These are phyloP conservation scores for Candida easanensis DNA, from an alignment of 805 yeast species.

Conservation along the genomic window DNA sequence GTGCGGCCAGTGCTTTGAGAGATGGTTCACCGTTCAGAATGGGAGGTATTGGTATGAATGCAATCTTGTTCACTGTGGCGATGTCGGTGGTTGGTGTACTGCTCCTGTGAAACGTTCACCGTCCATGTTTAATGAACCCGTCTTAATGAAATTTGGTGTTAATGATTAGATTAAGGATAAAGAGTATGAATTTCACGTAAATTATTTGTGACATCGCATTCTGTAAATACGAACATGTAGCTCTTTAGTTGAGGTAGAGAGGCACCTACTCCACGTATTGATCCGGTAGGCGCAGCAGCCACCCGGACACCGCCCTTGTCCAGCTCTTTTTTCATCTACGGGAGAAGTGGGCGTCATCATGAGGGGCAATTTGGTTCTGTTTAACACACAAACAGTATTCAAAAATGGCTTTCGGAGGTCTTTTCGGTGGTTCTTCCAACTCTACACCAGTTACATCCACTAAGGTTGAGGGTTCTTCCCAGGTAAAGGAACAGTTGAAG, in stretches of 20 bases:
- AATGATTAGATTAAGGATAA: no score
- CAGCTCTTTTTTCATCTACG: not conserved
- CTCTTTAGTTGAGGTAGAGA: no score
- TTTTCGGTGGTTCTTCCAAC: constrained; percentile 27
- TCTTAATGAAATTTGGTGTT: no score
- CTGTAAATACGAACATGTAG: no score
- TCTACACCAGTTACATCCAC: constrained; percentile 26
- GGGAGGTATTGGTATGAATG: constrained; percentile 11
- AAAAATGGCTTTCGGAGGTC: constrained; percentile 27
- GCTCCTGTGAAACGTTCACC: constrained; percentile 1
- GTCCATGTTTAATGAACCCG: no score
- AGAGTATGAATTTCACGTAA: no score
- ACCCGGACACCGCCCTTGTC: not conserved
- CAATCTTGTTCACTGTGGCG: constrained; percentile 3
- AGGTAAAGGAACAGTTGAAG: constrained; percentile 61
- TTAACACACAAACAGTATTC: not conserved
- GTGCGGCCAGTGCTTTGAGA: constrained; percentile 9
- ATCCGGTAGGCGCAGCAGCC: not conserved
- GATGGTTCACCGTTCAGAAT: constrained; percentile 3
- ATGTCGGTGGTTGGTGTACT: constrained; percentile 8
- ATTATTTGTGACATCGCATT: no score
- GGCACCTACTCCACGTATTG: no score
- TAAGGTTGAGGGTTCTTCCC: constrained; percentile 29
- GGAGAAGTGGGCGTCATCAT: no score
- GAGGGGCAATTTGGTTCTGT: not conserved